phyloP scores from a whole-genome alignment of 768 basidiomycete species.

The Rhizopogon rudus region DNA sequence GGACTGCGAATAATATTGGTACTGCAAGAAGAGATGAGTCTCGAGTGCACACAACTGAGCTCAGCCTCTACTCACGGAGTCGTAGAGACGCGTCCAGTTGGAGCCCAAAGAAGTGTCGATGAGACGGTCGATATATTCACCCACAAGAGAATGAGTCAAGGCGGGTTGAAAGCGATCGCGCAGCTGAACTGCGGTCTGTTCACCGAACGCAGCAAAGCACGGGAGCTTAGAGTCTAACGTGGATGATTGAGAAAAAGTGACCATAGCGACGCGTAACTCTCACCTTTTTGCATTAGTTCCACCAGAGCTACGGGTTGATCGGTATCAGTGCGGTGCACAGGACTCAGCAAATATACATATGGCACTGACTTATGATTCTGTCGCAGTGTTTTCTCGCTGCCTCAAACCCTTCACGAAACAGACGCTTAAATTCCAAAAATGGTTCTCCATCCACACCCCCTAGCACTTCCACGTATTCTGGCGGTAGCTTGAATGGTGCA shows the following conservation, averaged over 20 bases:
- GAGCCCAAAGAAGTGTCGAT: conserved; percentile 89
- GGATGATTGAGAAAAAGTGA: conserved; percentile 6
- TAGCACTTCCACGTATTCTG: conserved; percentile 94
- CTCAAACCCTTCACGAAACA: conserved; percentile 94
- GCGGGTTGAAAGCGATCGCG: conserved; percentile 93
- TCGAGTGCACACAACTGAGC: neutral
- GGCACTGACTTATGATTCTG: conserved; percentile 77
- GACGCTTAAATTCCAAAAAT: conserved; percentile 76
- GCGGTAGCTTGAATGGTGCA: conserved; percentile 95
- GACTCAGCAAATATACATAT: neutral
- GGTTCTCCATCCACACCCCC: conserved; percentile 77
- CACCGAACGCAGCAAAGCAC: conserved; percentile 87
- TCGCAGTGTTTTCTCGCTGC: conserved; percentile 94
- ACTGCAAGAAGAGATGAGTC: conserved; percentile 39
- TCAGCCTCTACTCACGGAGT: conserved; percentile 58
- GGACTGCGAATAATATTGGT: conserved; percentile 92
- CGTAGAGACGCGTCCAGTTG: conserved; percentile 93
- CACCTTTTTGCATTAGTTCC: conserved; percentile 97
- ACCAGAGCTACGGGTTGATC: conserved; percentile 61
- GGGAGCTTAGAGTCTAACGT: conserved; percentile 77
- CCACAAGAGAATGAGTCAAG: conserved; percentile 78
- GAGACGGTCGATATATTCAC: conserved; percentile 84
- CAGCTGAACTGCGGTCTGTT: conserved; percentile 83
- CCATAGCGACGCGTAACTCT: conserved; percentile 1
- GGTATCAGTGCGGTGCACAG: conserved; percentile 3